Conservation (phyloP, 495 filamentous ascomycete species). For the Podospora pseudopauciseta region DNA sequence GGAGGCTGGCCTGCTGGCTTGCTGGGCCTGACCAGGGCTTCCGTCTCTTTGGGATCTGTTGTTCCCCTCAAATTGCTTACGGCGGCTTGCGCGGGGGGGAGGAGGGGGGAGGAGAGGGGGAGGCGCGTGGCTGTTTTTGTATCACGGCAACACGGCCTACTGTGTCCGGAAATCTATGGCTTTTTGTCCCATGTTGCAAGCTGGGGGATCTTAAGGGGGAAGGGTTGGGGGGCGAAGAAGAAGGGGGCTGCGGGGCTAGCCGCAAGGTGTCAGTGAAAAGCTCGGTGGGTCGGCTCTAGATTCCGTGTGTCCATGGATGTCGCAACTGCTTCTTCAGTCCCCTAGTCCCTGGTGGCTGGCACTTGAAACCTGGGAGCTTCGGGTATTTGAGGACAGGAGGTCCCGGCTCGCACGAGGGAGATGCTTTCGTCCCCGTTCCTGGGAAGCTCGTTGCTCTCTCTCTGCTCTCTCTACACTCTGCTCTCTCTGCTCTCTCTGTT, state of each 20-base stretch:
- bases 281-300: neutral
- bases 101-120: neutral
- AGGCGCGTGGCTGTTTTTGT: neutral
- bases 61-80: constrained; percentile 2
- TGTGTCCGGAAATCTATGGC: neutral
- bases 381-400: constrained; percentile 11
- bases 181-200: neutral
- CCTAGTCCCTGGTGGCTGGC: constrained; percentile 5
- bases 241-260: neutral
- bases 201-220: neutral
- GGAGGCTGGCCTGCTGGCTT: neutral
- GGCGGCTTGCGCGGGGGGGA: constrained; percentile 7
- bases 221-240: too few species aligned
- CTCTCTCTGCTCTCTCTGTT: neutral
- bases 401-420: constrained; percentile 4
- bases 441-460: neutral
- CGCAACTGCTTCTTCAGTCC: neutral
- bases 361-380: neutral
- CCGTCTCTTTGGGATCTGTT: neutral
- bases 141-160: neutral
- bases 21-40: neutral
- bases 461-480: neutral
- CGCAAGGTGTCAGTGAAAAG: neutral
- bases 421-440: neutral
- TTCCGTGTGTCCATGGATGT: constrained; percentile 4